These are phyloP conservation scores for Hylodesmum podocarpum DNA, from an alignment of 306 rosid species.

Conservation along the genomic window DNA sequence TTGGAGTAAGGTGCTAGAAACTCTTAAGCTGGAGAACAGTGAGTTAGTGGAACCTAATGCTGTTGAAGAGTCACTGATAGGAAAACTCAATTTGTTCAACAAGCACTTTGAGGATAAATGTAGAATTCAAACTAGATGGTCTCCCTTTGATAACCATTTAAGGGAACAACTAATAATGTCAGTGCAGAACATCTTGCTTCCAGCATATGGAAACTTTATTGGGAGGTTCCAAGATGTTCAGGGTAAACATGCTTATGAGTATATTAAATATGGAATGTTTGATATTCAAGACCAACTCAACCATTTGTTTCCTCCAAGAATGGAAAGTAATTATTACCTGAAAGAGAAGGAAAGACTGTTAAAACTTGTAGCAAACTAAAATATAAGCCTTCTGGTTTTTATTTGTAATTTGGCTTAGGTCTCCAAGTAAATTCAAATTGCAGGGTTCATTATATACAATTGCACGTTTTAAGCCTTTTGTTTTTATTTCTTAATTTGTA, in stretches of 20 bases:
- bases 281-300: slow-evolving; percentile 51
- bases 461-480: too few species aligned
- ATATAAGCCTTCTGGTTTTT: too few species aligned
- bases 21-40: slow-evolving; percentile 49
- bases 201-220: slow-evolving; percentile 63
- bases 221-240: slow-evolving; percentile 44
- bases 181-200: slow-evolving; percentile 43
- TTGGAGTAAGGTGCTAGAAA: slow-evolving; percentile 57
- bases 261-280: slow-evolving; percentile 41
- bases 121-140: slow-evolving; percentile 56
- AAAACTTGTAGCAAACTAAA: not conserved
- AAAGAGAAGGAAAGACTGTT: slow-evolving; percentile 29
- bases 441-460: too few species aligned
- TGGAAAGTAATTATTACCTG: slow-evolving; percentile 32
- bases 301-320: slow-evolving; percentile 43
- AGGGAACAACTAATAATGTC: slow-evolving; percentile 57
- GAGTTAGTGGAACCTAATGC: slow-evolving; percentile 42
- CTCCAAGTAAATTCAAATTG: too few species aligned
- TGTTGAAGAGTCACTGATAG: slow-evolving; percentile 51
- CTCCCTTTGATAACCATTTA: slow-evolving; percentile 47
- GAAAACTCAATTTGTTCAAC: slow-evolving; percentile 59
- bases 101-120: slow-evolving; percentile 51
- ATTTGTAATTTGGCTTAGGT: too few species aligned
- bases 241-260: slow-evolving; percentile 43
- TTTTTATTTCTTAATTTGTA: too few species aligned